phyloP scores from a whole-genome alignment of 352 stramenopile species.

The Phytophthora quininea region DNA sequence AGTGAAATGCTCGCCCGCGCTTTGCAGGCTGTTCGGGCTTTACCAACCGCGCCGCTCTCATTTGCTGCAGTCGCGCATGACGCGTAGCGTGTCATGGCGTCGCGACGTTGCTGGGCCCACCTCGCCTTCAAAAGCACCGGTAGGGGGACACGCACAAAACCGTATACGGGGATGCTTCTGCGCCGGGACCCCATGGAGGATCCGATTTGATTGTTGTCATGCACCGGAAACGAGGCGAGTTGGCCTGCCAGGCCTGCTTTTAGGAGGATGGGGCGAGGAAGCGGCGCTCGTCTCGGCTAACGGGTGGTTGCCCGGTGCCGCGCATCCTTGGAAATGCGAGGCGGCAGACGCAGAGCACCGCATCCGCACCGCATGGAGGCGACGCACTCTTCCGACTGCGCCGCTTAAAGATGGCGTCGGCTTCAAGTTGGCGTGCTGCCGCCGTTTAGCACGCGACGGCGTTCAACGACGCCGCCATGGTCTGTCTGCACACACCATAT shows the following conservation, averaged over 20 bases:
- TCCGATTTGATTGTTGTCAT: constrained; percentile 7
- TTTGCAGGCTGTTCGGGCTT: too few species aligned
- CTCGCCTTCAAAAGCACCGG: too few species aligned
- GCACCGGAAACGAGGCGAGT: constrained; percentile 16
- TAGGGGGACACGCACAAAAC: constrained; percentile 25
- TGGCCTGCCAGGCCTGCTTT: background rate
- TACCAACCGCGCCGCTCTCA: background rate
- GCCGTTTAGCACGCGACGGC: background rate
- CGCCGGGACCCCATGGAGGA: background rate
- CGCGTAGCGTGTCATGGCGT: background rate
- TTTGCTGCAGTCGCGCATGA: background rate
- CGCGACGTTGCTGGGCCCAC: too few species aligned
- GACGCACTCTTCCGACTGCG: background rate
- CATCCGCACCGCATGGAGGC: background rate
- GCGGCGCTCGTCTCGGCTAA: constrained; percentile 1
- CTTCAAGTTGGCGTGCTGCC: constrained; percentile 12
- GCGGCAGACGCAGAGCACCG: constrained; percentile 7
- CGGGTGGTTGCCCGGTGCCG: constrained; percentile 16
- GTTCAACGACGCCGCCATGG: constrained; percentile 5
- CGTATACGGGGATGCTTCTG: constrained; percentile 32
- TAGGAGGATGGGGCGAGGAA: background rate
- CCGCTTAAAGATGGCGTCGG: constrained; percentile 16
- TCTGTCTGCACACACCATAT: constrained; percentile 19
- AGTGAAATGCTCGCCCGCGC: too few species aligned
- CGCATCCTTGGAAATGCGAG: constrained; percentile 27